Conservation (phyloP, 768 basidiomycete species). For the Lactifluus pinguis region DNA sequence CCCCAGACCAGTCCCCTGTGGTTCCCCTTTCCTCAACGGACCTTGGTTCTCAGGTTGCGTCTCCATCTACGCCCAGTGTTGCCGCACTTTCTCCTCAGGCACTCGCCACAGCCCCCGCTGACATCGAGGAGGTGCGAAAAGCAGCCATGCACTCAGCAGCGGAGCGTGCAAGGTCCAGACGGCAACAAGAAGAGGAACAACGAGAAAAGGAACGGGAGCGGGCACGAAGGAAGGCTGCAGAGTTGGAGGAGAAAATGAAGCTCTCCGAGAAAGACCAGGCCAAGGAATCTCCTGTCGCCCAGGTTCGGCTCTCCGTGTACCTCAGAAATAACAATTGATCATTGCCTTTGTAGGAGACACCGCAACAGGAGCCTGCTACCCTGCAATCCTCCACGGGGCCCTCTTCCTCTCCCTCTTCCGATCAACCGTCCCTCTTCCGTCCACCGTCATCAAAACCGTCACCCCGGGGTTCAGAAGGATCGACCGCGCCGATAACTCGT, state of each 20-base stretch:
- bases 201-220: slow-evolving; percentile 73
- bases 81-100: slow-evolving; percentile 17
- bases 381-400: neutral
- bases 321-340: neutral
- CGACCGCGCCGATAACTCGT: slow-evolving; percentile 6
- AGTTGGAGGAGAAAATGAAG: slow-evolving; percentile 62
- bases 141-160: slow-evolving; percentile 79
- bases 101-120: slow-evolving; percentile 19
- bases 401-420: neutral
- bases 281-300: neutral
- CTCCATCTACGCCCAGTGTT: slow-evolving; percentile 16
- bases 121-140: slow-evolving; percentile 57
- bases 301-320: neutral
- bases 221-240: slow-evolving; percentile 69
- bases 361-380: neutral
- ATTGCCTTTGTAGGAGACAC: neutral
- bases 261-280: slow-evolving; percentile 14
- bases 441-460: slow-evolving; percentile 24
- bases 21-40: neutral
- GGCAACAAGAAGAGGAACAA: slow-evolving; percentile 78
- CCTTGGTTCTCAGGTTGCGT: slow-evolving; percentile 1
- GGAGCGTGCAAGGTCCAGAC: slow-evolving; percentile 68
- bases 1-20: slow-evolving; percentile 12
- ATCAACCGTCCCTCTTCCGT: slow-evolving; percentile 14
- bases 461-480: slow-evolving; percentile 17